Evolutionary conservation across 306 rosid species (phyloP), one percentile per base, ranked within the genome.

Genomic region (Malus domestica): DNA sequence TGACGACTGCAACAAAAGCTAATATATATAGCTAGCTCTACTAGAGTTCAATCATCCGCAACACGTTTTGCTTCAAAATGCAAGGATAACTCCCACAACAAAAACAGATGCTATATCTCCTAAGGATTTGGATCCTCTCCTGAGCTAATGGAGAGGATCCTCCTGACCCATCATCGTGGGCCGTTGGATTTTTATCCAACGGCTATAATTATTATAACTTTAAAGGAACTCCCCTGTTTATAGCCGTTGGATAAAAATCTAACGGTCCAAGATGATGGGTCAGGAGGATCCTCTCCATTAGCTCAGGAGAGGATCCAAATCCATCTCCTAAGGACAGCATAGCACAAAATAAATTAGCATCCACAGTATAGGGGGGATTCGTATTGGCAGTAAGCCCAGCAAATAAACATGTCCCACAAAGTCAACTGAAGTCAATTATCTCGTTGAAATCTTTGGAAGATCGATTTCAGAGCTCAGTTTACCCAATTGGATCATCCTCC

Each of bases 401-500:
- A 33, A 18, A 80, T 81, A 66, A 76, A 80, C 83, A 76, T 71
- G 83, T 81, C 81, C 79, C 25, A 62, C 7, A 71, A 38, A 40
- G 42, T 35, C 27, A 65, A 69, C 5, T 42, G 30, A 14, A 76
- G 79, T 77, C 76, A 68, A 67, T 42, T 78, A 71, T 59, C 77
- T 57, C 70, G 65, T 52, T 62, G 67, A 57, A 29, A 70, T 60
- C 40, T 68, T 64, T 29, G 38, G 59, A 63, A 40, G 70, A 68
- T 23, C 65, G 27, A 7, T 68, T 35, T 29, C 68, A 1, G 5
- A 60, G 66, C 80, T 46, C 20, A 5, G 68, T 71, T 76, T 62
- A 16, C 10, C 49, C 27, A 42, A 51, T 8, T 20, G 35, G 76
- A 80, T 92, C 85, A 95, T 70, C 99, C 97, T 72, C 99, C 99